Evolutionary conservation across 1,284 basidiomycete genomes (phyloP).

Genomic region (Laetiporus sulphureus): DNA sequence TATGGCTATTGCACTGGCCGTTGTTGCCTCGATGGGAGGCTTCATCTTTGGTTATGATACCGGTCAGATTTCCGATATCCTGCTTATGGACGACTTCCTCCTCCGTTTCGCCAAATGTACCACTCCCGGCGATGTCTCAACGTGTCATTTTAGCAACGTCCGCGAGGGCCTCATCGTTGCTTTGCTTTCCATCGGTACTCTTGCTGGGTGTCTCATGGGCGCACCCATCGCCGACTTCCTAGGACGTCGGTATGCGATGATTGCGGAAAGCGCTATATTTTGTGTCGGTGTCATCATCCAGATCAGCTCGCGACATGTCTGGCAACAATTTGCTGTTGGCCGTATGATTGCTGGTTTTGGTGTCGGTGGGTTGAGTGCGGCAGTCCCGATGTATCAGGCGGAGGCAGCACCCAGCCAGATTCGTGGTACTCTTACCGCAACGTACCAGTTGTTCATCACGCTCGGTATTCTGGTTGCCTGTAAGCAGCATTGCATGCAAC

Average conservation of each 20-base stretch:
- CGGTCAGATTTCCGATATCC: conserved; percentile 73
- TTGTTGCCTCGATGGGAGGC: conserved; percentile 73
- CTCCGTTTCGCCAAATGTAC: conserved; percentile 52
- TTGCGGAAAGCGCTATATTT: conserved; percentile 59
- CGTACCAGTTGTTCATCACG: conserved; percentile 57
- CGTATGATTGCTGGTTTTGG: conserved; percentile 63
- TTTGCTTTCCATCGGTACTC: conserved; percentile 60
- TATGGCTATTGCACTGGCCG: conserved; percentile 59
- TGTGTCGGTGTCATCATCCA: conserved; percentile 67
- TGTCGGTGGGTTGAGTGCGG: conserved; percentile 68
- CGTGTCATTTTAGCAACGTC: conserved; percentile 47
- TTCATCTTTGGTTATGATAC: conserved; percentile 78
- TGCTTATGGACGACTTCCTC: conserved; percentile 70
- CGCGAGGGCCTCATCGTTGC: conserved; percentile 63
- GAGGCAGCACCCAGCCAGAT: conserved; percentile 75
- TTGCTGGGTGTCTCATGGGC: conserved; percentile 53
- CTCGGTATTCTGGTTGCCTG: conserved; percentile 75
- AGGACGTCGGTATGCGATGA: conserved; percentile 70
- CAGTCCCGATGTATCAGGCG: conserved; percentile 75
- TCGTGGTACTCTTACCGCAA: conserved; percentile 58
- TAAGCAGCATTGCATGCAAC: too few relatives aligned
- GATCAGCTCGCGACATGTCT: conserved; percentile 38
- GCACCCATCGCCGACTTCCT: conserved; percentile 62
- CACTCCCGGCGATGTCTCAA: conserved; percentile 30
- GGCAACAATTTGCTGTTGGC: conserved; percentile 66